Evolutionary conservation across 2,329 filamentous ascomycete genomes (phyloP), one percentile per base, ranked within the genome.

Genomic region (Aspergillus sp.): DNA sequence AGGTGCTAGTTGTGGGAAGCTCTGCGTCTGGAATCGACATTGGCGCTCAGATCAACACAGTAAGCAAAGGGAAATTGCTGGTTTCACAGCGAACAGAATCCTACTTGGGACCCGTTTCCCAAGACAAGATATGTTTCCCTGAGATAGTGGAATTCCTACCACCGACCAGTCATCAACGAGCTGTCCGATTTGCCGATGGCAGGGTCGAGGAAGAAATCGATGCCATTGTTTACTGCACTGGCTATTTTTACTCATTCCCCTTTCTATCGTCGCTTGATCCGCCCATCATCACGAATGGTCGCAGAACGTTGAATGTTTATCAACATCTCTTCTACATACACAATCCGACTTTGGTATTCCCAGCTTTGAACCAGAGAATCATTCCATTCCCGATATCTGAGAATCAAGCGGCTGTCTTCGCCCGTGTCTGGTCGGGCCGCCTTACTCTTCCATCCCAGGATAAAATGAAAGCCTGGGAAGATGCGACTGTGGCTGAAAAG

Each of bases 321-420:
- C 75, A 88, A 52, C 89, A 97, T 56, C 58, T 96, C 7, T 85
- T 96, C 62, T 82, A 84, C 61, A 82, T 84, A 4, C 71, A 79
- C 1, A 79, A 88, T 47, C 89, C 90, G 1, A 93, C 88, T 0
- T 72, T 97, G 1, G 84, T 80, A 1, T 90, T 96, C 60, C 75
- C 86, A 0, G 81, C 79, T 0, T 72, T 96, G 33, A 83, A 86
- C 11, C 85, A 90, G 60, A 86, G 85, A 53, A 80, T 93, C n/a
- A 85, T 94, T n/a, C 91, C 91, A 0, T 95, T 95, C 61, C 85
- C 88, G 0, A 57, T 93, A 1, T 77, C 83, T 0, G 89, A 96
- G 68, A 82, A 80, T 5, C 90, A 96, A 65, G 82, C 82, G 1
- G 85, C 90, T 0, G 78, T 88, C 0, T 74, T 94, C 37, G 81